Evolutionary conservation across 345 rosid genomes (phyloP), one percentile per base, ranked within the genome.

Genomic region (Eutrema japonicum): DNA sequence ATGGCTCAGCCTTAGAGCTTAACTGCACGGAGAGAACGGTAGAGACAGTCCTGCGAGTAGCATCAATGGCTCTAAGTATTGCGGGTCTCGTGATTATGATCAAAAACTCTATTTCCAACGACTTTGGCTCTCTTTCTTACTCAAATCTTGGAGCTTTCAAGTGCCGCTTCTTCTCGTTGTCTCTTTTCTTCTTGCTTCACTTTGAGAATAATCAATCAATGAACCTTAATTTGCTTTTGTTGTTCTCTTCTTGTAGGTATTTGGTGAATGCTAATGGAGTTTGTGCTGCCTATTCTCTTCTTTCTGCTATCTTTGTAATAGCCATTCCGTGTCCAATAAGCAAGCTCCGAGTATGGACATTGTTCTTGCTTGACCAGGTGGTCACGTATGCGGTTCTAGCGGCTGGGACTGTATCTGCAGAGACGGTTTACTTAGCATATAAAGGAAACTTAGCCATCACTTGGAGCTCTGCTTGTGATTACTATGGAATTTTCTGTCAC

Each of bases 71-170:
- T 54, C 52, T 89, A 13, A 84, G 94, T 59, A 57, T 88, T 49
- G 38, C 84, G 2, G 91, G 91, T 6, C 86, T 93, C 13, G 86
- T 91, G 8, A 55, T 85, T 62, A 91, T 88, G 94, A 85, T 88
- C 29, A 87, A 87, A 82, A 76, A 84, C 70, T 85, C 96, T 30
- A 79, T 71, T 51, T 77, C 89, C 29, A 89, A 72, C 49, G 96
- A 91, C 27, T 89, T 52, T 50, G 98, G 93, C 80, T 82, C 94
- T 7, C 64, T 91, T 64, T 85, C 96, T 43, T 91, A 91, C 82
- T 86, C 94, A 36, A 82, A 83, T 75, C 89, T 94, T 33, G 85
- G 83, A 18, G 97, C 97, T 68, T 89, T 91, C 88, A 85, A 82
- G 98, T 93, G 11, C 61, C 14, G 16, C 4, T 14, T 14, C 64